Conservation (phyloP, 2,329 filamentous ascomycete genomes). For the Aspergillus hortae region DNA sequence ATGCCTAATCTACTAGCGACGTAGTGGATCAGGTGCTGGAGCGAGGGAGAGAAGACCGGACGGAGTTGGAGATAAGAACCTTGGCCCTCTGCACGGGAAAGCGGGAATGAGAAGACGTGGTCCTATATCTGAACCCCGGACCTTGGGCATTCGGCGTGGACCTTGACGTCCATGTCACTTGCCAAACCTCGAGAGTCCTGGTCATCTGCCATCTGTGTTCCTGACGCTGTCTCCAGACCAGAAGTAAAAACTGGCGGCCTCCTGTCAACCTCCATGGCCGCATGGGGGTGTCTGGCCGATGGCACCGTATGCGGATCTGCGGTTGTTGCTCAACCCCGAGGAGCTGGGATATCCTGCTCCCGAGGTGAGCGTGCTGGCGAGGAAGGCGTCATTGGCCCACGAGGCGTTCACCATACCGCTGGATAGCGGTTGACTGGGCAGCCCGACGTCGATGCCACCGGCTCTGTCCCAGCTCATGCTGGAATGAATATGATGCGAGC, state of each 20-base stretch:
- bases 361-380: slow-evolving; percentile 28
- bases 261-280: slow-evolving; percentile 45
- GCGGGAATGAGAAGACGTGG: too few species aligned
- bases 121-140: too few species aligned
- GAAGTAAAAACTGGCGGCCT: background rate
- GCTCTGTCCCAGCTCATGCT: slow-evolving; percentile 22
- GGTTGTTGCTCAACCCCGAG: slow-evolving; percentile 17
- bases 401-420: slow-evolving; percentile 27
- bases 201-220: background rate
- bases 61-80: too few species aligned
- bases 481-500: slow-evolving; percentile 13
- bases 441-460: slow-evolving; percentile 13
- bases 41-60: too few species aligned
- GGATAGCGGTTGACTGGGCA: slow-evolving; percentile 24
- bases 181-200: background rate
- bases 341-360: slow-evolving; percentile 22
- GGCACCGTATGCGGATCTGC: slow-evolving; percentile 33
- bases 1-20: too few species aligned
- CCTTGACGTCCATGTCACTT: too few species aligned
- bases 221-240: background rate
- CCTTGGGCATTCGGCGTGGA: too few species aligned
- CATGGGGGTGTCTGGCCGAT: slow-evolving; percentile 48
- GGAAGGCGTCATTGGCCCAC: slow-evolving; percentile 37
- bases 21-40: too few species aligned
- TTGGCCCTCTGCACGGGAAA: too few species aligned